phyloP scores from a whole-genome alignment of 371 early-diverging fungal genomes.

The Syncephalastrum sp. region DNA sequence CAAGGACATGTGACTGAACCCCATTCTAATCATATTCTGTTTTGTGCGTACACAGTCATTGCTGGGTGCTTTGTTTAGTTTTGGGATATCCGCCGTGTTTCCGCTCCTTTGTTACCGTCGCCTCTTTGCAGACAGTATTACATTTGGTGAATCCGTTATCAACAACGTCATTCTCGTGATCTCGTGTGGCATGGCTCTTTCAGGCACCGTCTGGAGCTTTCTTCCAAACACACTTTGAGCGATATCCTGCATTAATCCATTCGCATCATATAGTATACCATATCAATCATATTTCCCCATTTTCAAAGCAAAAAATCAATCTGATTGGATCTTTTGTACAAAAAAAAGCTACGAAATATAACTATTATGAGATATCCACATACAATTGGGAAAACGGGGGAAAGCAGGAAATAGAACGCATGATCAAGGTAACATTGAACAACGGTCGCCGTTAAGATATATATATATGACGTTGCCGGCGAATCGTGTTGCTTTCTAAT shows the following conservation, averaged over 20 bases:
- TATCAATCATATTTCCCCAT: neutral
- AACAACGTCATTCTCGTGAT: slow-evolving; percentile 23
- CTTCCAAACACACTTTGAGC: slow-evolving; percentile 15
- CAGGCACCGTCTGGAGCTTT: slow-evolving; percentile 38
- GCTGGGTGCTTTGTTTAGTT: slow-evolving; percentile 35
- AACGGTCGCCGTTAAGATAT: no score
- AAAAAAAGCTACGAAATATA: no score
- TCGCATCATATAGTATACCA: neutral
- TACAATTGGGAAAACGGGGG: no score
- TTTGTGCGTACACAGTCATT: slow-evolving; percentile 21
- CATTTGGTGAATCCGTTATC: slow-evolving; percentile 13
- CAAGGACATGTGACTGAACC: neutral
- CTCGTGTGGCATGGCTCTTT: slow-evolving; percentile 23
- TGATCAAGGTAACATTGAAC: no score
- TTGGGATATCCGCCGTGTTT: slow-evolving; percentile 44
- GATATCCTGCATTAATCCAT: neutral
- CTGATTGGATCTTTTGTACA: no score
- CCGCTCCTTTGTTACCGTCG: slow-evolving; percentile 39
- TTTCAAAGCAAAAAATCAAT: no score
- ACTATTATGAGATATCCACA: no score
- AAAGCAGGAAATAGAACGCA: no score
- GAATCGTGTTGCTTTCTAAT: no score
- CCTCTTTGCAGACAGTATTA: slow-evolving; percentile 27
- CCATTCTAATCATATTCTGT: neutral
- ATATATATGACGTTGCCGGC: no score